These are phyloP conservation scores for Trichocladium uniseriatum DNA, from an alignment of 495 filamentous ascomycete genomes.

Conservation along the genomic window DNA sequence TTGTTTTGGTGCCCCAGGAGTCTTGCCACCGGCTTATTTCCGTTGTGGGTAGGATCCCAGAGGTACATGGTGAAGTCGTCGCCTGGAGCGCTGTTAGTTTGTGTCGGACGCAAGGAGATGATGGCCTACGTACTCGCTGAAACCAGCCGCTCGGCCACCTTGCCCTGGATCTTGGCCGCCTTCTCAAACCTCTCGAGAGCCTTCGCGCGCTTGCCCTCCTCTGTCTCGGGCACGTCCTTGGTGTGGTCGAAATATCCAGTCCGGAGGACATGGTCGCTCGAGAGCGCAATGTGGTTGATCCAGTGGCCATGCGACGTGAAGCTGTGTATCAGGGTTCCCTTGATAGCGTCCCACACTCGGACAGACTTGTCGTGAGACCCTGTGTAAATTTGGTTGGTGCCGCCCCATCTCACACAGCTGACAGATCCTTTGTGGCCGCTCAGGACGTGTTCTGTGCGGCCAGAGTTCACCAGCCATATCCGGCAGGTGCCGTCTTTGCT, in stretches of 20 bases:
- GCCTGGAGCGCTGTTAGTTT: constrained; percentile 29
- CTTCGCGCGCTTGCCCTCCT: constrained; percentile 62
- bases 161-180: constrained; percentile 69
- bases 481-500: constrained; percentile 87
- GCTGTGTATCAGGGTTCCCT: constrained; percentile 69
- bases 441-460: constrained; percentile 69
- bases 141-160: constrained; percentile 76
- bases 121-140: constrained; percentile 51
- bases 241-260: constrained; percentile 85
- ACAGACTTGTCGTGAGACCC: constrained; percentile 81
- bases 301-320: constrained; percentile 82
- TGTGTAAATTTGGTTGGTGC: constrained; percentile 60
- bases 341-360: constrained; percentile 78
- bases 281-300: constrained; percentile 92
- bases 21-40: constrained; percentile 75
- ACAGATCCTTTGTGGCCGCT: constrained; percentile 83
- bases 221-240: constrained; percentile 49
- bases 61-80: constrained; percentile 97
- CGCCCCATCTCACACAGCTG: constrained; percentile 91
- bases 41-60: constrained; percentile 73
- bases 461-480: constrained; percentile 75
- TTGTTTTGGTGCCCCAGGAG: constrained; percentile 91
- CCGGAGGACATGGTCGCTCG: constrained; percentile 83
- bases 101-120: not conserved
- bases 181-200: constrained; percentile 81